Percentiles rank a stretch among this genome's conserved stretches.
Conservation (phyloP, 169 alveolate genomes). For the Plasmodium sp. region DNA sequence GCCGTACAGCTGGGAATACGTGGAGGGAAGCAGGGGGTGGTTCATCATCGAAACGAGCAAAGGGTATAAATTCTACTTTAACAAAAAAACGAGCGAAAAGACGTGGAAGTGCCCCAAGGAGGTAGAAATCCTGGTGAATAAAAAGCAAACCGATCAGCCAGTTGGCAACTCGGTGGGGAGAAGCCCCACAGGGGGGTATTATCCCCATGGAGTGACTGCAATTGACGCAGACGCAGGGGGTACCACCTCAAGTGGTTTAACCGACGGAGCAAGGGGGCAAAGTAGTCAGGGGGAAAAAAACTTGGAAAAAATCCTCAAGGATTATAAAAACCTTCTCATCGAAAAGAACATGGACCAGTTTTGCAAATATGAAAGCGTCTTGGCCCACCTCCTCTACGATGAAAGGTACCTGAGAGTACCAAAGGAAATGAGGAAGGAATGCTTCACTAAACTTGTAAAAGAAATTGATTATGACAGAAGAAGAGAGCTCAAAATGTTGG, state of each 20-base stretch:
- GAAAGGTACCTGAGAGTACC: constrained; percentile 33
- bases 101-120: constrained; percentile 63
- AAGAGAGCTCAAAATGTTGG: constrained; percentile 17
- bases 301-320: constrained; percentile 4
- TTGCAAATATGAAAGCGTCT: constrained; percentile 33
- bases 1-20: constrained; percentile 66
- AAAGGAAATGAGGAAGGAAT: constrained; percentile 57
- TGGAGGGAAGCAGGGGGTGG: constrained; percentile 64
- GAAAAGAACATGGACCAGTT: constrained; percentile 47
- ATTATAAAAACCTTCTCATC: constrained; percentile 22
- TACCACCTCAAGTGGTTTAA: not conserved
- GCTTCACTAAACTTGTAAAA: constrained; percentile 32
- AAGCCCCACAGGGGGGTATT: not conserved
- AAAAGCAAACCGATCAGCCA: not conserved
- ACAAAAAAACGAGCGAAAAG: constrained; percentile 41
- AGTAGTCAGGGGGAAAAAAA: not conserved
- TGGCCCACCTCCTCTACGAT: constrained; percentile 26
- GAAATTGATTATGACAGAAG: constrained; percentile 30
- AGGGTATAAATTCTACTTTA: constrained; percentile 49
- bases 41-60: constrained; percentile 58
- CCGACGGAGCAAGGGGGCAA: not conserved
- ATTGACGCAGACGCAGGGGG: not conserved
- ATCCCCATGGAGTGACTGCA: not conserved
- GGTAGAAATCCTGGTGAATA: not conserved
- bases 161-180: not conserved